These are phyloP conservation scores for Oryza longistaminata DNA, from an alignment of 176 grass and related monocot genomes.

Conservation along the genomic window DNA sequence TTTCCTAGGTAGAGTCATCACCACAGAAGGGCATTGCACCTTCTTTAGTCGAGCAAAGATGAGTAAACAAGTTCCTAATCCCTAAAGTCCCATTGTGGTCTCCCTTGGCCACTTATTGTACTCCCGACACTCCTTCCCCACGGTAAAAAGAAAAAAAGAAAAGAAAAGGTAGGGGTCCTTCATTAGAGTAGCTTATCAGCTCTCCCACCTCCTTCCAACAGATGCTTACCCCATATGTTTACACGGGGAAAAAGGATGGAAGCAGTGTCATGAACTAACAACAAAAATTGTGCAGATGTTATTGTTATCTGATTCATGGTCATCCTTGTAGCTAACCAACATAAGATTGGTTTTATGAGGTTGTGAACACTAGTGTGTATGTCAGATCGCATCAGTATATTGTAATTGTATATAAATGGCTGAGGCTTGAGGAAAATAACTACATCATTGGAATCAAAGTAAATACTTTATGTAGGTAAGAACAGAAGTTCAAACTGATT, in stretches of 20 bases:
- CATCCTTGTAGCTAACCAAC: slow-evolving; percentile 19
- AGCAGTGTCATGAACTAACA: background rate
- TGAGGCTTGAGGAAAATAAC: slow-evolving; percentile 2
- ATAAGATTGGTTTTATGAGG: slow-evolving; percentile 18
- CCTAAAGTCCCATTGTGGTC: background rate
- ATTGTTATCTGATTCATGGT: background rate
- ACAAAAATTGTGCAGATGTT: slow-evolving; percentile 13
- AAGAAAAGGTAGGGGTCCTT: too few species aligned
- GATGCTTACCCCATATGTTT: background rate
- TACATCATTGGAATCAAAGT: slow-evolving; percentile 27
- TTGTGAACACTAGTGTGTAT: slow-evolving; percentile 8
- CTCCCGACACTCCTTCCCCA: too few species aligned
- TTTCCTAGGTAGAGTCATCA: too few species aligned
- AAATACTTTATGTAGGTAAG: slow-evolving; percentile 15
- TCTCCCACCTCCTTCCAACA: background rate
- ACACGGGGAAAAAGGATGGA: background rate
- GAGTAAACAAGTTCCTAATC: background rate
- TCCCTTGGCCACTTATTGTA: background rate
- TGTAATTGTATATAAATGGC: background rate
- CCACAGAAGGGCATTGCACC: background rate
- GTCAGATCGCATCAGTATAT: slow-evolving; percentile 2
- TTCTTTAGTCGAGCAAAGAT: background rate
- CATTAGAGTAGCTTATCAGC: background rate
- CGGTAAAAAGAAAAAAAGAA: too few species aligned
- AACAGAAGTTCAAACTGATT: slow-evolving; percentile 7